Conservation (phyloP, 2,329 filamentous ascomycete genomes). For the Grosmannia huntii region DNA sequence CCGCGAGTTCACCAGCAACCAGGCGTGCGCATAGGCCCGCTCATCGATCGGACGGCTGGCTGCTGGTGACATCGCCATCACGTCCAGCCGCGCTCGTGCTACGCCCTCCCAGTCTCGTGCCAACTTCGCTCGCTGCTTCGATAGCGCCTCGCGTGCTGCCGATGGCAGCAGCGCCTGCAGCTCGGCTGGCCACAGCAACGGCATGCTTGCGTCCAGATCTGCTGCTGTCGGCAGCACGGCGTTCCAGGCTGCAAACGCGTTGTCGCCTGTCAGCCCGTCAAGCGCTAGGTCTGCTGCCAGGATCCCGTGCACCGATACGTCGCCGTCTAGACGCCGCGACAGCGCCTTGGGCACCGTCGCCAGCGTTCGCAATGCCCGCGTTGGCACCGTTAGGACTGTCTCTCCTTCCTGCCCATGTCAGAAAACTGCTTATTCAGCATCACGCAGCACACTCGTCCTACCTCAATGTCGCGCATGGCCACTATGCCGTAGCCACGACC, state of each 20-base stretch:
- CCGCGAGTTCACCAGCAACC: conserved; percentile 48
- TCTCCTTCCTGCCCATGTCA: conserved; percentile 28
- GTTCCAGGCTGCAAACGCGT: conserved; percentile 45
- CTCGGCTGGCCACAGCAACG: conserved; percentile 33
- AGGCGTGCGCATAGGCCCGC: conserved; percentile 34
- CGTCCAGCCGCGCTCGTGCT: background rate
- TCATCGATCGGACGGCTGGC: too few species aligned
- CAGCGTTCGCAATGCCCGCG: conserved; percentile 49
- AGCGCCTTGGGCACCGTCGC: conserved; percentile 44
- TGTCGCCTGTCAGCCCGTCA: conserved; percentile 21
- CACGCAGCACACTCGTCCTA: conserved; percentile 18
- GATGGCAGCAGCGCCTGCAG: conserved; percentile 35
- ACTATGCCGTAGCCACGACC: conserved; percentile 69
- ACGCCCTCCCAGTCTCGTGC: conserved; percentile 23
- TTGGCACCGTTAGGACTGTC: conserved; percentile 52
- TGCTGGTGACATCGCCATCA: too few species aligned
- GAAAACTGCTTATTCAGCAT: too few species aligned
- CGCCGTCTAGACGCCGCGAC: conserved; percentile 34
- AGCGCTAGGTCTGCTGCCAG: conserved; percentile 57
- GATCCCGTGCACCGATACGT: conserved; percentile 54
- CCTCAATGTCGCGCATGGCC: conserved; percentile 53
- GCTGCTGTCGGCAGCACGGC: conserved; percentile 50
- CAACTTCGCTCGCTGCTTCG: conserved; percentile 36
- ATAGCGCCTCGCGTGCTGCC: conserved; percentile 30
- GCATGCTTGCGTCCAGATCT: conserved; percentile 40